phyloP scores from a whole-genome alignment of 129 eudicot genomes.

The Flaveria linearis region DNA sequence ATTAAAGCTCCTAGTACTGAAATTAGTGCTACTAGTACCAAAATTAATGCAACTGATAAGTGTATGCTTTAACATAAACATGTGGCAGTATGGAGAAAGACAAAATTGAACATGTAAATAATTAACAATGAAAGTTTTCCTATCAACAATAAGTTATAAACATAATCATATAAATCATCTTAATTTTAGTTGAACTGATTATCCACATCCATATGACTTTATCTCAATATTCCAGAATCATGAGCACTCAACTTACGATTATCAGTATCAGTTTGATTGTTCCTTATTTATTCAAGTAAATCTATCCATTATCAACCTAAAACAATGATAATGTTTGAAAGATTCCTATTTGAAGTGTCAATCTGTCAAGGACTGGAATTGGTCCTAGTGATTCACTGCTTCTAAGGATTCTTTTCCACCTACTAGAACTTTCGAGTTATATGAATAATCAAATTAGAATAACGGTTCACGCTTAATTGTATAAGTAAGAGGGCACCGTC shows the following conservation, averaged over 20 bases:
- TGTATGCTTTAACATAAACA: neutral
- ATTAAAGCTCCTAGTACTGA: too few species aligned
- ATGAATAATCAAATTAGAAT: neutral
- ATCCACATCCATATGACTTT: slow-evolving; percentile 2
- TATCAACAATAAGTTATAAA: neutral
- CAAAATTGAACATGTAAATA: neutral
- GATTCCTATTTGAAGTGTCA: neutral
- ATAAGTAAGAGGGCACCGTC: neutral
- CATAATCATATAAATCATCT: neutral
- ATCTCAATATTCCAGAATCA: neutral
- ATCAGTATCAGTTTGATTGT: neutral
- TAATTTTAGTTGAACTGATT: neutral
- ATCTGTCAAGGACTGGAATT: neutral
- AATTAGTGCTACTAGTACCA: neutral
- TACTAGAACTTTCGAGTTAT: neutral
- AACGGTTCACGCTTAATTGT: neutral
- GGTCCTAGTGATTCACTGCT: neutral
- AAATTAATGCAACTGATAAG: neutral
- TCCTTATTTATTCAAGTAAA: neutral
- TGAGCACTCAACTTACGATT: neutral
- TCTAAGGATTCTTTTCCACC: neutral
- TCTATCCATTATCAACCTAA: neutral
- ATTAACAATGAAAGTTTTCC: neutral
- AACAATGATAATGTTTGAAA: neutral
- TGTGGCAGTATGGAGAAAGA: neutral